These are phyloP conservation scores for Lumnitzera littorea DNA, from an alignment of 345 rosid species.

Conservation along the genomic window DNA sequence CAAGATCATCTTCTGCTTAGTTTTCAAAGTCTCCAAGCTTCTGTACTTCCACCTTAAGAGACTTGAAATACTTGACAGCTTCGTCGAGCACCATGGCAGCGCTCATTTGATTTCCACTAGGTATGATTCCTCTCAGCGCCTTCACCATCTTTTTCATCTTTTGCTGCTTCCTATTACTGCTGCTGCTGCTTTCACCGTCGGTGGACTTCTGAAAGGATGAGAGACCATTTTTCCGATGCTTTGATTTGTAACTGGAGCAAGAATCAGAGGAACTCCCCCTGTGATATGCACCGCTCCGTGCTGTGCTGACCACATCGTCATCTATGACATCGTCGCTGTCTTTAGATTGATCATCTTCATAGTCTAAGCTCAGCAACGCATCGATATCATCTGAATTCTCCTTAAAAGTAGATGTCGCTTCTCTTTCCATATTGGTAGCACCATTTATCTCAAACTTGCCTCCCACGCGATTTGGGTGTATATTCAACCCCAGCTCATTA, in stretches of 20 bases:
- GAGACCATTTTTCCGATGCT: conserved; percentile 21
- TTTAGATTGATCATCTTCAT: conserved; percentile 29
- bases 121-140: conserved; percentile 60
- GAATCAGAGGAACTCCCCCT: conserved; percentile 49
- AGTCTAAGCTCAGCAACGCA: conserved; percentile 65
- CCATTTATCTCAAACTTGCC: conserved; percentile 30
- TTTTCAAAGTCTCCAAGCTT: conserved; percentile 49
- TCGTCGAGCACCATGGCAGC: conserved; percentile 65
- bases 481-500: conserved; percentile 30
- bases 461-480: conserved; percentile 26
- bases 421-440: conserved; percentile 29
- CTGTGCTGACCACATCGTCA: conserved; percentile 72
- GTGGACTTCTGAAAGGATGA: conserved; percentile 34
- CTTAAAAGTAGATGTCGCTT: conserved; percentile 36
- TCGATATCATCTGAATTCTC: conserved; percentile 88
- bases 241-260: conserved; percentile 36
- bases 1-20: conserved; percentile 18
- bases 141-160: conserved; percentile 82
- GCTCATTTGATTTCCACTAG: conserved; percentile 69
- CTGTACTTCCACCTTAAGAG: conserved; percentile 71
- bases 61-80: conserved; percentile 78
- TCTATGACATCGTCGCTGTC: conserved; percentile 23
- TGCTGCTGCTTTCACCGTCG: conserved; percentile 25
- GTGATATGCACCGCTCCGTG: conserved; percentile 39
- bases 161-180: conserved; percentile 41